Evolutionary conservation across 352 stramenopile species (phyloP).

Genomic region (Phytophthora uliginosa): DNA sequence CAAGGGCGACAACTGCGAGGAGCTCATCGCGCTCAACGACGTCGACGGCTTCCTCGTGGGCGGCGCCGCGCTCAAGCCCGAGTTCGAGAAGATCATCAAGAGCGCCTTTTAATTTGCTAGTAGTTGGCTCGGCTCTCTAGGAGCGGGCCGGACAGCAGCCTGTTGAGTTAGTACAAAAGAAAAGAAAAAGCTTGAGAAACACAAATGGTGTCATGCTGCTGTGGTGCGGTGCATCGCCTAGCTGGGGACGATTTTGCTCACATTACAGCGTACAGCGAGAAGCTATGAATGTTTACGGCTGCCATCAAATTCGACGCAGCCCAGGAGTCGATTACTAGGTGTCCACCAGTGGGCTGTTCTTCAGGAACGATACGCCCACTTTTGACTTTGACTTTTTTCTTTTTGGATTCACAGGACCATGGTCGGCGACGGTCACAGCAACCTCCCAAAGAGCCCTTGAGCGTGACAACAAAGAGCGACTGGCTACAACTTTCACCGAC

Average conservation of each 20-base stretch:
- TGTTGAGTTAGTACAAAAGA: constrained; percentile 19
- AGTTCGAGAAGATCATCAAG: constrained; percentile 90
- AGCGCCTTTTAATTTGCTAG: constrained; percentile 42
- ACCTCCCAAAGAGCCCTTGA: constrained; percentile 10
- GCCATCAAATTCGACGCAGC: neutral
- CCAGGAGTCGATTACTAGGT: neutral
- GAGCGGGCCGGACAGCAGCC: neutral
- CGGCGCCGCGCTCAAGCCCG: constrained; percentile 89
- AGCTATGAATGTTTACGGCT: neutral
- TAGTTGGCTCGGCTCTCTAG: constrained; percentile 2
- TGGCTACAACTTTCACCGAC: neutral
- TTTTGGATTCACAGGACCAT: too few relatives aligned
- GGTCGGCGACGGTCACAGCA: neutral
- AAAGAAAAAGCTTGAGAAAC: constrained; percentile 13
- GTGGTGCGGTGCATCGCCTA: too few relatives aligned
- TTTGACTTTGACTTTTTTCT: too few relatives aligned
- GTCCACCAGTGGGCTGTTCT: too few relatives aligned
- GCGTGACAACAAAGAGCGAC: neutral
- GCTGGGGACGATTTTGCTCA: neutral
- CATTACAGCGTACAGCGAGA: neutral
- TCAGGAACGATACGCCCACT: too few relatives aligned
- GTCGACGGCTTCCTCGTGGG: constrained; percentile 93
- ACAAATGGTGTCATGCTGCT: neutral
- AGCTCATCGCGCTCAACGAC: constrained; percentile 83
- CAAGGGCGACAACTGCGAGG: constrained; percentile 85